Conservation (phyloP, 1,284 basidiomycete species). For the Tremellales sp. region DNA sequence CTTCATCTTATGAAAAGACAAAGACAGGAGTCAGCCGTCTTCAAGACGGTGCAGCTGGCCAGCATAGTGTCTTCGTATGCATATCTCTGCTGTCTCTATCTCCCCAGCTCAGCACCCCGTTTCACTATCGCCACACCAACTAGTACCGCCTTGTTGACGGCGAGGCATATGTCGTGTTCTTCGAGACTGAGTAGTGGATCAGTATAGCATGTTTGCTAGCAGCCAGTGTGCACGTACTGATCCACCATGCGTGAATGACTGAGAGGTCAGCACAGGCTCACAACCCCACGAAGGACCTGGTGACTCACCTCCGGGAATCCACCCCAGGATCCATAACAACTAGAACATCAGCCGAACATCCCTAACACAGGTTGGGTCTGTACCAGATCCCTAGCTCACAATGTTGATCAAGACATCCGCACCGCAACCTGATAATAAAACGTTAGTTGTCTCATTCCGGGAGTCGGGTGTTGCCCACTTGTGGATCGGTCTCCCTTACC, state of each 20-base stretch:
- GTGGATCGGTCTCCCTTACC: neutral
- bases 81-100: too few species aligned
- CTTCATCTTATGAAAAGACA: too few species aligned
- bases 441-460: too few species aligned
- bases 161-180: neutral
- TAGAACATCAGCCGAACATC: neutral
- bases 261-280: neutral
- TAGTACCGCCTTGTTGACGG: neutral
- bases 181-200: neutral
- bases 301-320: neutral
- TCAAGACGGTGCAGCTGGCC: too few species aligned
- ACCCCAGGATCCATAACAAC: neutral
- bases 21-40: too few species aligned
- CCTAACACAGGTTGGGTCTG: neutral
- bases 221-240: neutral
- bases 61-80: too few species aligned
- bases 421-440: neutral
- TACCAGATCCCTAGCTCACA: neutral
- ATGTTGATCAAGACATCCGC: conserved; percentile 1
- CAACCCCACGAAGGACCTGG: too few species aligned
- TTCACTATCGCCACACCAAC: too few species aligned
- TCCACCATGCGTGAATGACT: conserved; percentile 1
- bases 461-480: neutral
- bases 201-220: neutral
- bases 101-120: too few species aligned